These are phyloP conservation scores for Cynara cardunculus DNA, from an alignment of 129 eudicot genomes.

Conservation along the genomic window DNA sequence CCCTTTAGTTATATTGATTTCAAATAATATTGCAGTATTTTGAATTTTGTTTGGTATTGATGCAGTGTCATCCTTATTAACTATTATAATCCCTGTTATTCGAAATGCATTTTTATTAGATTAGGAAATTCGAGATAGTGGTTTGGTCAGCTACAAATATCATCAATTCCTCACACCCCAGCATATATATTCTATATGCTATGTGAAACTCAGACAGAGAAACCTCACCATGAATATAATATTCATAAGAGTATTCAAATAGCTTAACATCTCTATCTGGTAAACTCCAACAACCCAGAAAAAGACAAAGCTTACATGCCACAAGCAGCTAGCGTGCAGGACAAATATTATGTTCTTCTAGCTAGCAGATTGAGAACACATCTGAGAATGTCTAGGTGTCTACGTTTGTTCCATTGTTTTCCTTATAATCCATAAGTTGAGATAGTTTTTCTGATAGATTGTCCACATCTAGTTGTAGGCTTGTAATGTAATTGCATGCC, in stretches of 20 bases:
- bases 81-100: not conserved
- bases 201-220: not conserved
- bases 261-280: not conserved
- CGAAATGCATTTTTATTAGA: not conserved
- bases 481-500: not conserved
- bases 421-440: not conserved
- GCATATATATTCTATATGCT: not conserved
- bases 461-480: not conserved
- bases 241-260: not conserved
- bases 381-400: no score
- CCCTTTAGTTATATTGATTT: not conserved
- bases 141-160: not conserved
- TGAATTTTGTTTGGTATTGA: not conserved
- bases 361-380: not conserved
- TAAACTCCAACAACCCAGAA: not conserved
- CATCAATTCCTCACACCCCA: not conserved
- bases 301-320: not conserved
- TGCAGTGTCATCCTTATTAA: not conserved
- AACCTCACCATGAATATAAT: not conserved
- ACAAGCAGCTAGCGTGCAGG: no score
- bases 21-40: not conserved
- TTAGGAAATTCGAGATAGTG: not conserved
- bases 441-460: not conserved
- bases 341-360: not conserved
- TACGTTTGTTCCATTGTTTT: not conserved